phyloP scores from a whole-genome alignment of 768 basidiomycete species.

The Dioszegia hungarica region DNA sequence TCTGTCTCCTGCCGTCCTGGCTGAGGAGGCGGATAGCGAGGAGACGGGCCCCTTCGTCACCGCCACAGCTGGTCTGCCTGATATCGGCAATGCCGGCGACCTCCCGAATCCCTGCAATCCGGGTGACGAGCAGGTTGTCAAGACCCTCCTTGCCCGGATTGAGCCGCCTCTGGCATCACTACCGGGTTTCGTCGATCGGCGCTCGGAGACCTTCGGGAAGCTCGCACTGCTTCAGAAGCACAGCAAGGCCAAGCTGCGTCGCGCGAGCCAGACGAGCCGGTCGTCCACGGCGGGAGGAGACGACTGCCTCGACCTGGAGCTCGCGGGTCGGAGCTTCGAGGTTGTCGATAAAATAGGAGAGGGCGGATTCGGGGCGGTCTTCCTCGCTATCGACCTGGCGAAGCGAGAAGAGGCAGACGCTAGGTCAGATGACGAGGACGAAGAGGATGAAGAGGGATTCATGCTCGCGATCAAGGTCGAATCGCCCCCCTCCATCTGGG shows the following conservation, averaged over 20 bases:
- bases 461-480: constrained; percentile 84
- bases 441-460: constrained; percentile 52
- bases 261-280: constrained; percentile 23
- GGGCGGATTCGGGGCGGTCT: constrained; percentile 95
- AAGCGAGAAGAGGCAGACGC: constrained; percentile 40
- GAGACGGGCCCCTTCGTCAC: constrained; percentile 2
- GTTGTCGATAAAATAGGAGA: constrained; percentile 88
- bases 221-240: constrained; percentile 71
- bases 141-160: constrained; percentile 58
- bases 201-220: constrained; percentile 51
- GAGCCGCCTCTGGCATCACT: constrained; percentile 53
- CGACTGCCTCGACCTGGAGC: constrained; percentile 50
- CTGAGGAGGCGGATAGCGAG: background rate
- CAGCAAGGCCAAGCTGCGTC: constrained; percentile 51
- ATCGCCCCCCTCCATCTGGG: constrained; percentile 83
- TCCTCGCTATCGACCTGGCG: constrained; percentile 60
- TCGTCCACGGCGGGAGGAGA: constrained; percentile 29
- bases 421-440: constrained; percentile 49
- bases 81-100: background rate
- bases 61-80: constrained; percentile 1
- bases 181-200: constrained; percentile 46
- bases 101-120: constrained; percentile 87
- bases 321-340: constrained; percentile 64
- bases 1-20: background rate
- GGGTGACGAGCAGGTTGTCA: constrained; percentile 63